Evolutionary conservation across 495 filamentous ascomycete genomes (phyloP), one percentile per base, ranked within the genome.

Genomic region (Annulohypoxylon bovei): DNA sequence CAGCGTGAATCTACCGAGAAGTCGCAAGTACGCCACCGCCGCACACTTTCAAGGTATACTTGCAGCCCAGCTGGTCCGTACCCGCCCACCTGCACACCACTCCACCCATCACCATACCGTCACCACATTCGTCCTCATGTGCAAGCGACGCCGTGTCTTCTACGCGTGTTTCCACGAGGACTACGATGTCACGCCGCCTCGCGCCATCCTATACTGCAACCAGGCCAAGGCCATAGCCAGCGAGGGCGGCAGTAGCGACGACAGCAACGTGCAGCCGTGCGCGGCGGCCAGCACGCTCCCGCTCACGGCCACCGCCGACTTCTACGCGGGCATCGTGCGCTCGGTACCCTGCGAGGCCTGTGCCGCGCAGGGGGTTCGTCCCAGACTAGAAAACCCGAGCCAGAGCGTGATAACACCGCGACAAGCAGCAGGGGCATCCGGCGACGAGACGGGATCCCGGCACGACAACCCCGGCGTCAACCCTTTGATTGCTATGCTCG

Each of bases 161-260:
- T 67, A 12, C 32, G 12, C 30, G 14, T 69, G 67, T 14, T 18
- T 44, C 5, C 67, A 69, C 60, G 67, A 69, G 9, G 67, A 69
- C 37, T 11, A 12, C 35, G 46, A 64, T 11, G 53, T 59, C 11
- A 64, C 60, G 0, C 67, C 67, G 2, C 60, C 67, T 1, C 35
- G 42, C 7, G 22, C 42, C 11, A 16, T 64, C 23, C 8, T 64
- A 14, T 69, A 58, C 40, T 69, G 67, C 60, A 6, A 7, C 4
- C 8, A 28, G 0, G 59, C 59, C 27, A n/a, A n/a, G 20, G 18
- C 6, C 32, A n/a, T n/a, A n/a, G n/a, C 9, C 0, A 23, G 20
- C 6, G 1, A 22, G 1, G 28, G 30, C 32, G 16, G 30, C 33
- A 32, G 35, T 6, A 22, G 8, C 39, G 1, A 35, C n/a, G 44